Evolutionary conservation across 108 stramenopile species (phyloP), one percentile per base, ranked within the genome.

Genomic region (Pseudonitzschia multiseries): DNA sequence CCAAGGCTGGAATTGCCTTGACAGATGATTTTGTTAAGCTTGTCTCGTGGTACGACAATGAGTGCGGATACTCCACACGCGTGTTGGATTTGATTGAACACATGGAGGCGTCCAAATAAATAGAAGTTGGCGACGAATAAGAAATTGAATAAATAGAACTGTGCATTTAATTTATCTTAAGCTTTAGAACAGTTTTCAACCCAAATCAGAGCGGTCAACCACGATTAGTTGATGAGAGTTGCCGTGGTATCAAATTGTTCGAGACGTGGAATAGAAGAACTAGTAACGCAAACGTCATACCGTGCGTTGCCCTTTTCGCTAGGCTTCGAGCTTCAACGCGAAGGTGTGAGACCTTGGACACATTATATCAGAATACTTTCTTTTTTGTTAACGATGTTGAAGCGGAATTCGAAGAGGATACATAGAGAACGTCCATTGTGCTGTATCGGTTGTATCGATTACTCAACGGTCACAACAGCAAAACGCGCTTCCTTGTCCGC

Each of bases 1-100:
- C 96, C 74, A 98, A 94, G 84, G 98, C 98, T 28, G 97, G 97
- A 61, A 99, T 99, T 79, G 97, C 97, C 12, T 84, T 99, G 70
- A 97, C 88, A 29, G 91, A 96, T 70, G 81, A 96, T 86, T 99
- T 99, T 80, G 96, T 99, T 76, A 99, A 99, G 97, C 93, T 99
- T 72, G 98, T 99, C 20, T 90, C 95, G 17, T 99, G 98, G 97
- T 99, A 99, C 73, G 98, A 99, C 74, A 99, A 99, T 76, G 98
- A 99, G 83, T 89, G 85, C 57, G 98, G 98, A 65, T 99, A 97
- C 88, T 93, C 93, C 48, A 84, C 85, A 71, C 87, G 95, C 33
- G 89, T 96, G 27, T 64, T 97, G 44, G 96, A 98, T 77, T 87
- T 98, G 50, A 97, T 98, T 79, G 76, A 93, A 83, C 96, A 98